Evolutionary conservation across 2,329 filamentous ascomycete genomes (phyloP).

Genomic region (Fulvia fulva): DNA sequence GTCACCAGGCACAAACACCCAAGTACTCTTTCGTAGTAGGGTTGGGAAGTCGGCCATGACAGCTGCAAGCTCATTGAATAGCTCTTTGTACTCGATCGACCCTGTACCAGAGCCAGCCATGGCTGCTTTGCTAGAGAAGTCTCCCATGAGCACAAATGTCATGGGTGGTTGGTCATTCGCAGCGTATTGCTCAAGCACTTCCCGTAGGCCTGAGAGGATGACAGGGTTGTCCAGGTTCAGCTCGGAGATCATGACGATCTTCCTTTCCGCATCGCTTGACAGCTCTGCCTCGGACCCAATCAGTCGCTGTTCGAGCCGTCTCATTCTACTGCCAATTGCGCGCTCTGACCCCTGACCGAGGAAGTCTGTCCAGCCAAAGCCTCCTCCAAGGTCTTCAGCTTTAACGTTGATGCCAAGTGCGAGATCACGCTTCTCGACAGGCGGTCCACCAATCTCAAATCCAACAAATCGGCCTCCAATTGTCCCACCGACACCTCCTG

Average conservation of each 20-base stretch:
- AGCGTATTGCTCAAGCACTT: constrained; percentile 72
- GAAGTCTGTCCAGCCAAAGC: constrained; percentile 97
- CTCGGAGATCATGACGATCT: constrained; percentile 76
- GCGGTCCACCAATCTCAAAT: constrained; percentile 86
- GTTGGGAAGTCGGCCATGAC: constrained; percentile 78
- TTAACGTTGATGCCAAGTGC: constrained; percentile 63
- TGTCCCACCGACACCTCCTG: constrained; percentile 78
- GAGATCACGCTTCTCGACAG: constrained; percentile 76
- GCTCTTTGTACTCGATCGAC: constrained; percentile 95
- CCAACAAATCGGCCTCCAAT: constrained; percentile 90
- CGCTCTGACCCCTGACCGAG: constrained; percentile 86
- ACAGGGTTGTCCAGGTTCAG: constrained; percentile 79
- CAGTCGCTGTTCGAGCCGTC: constrained; percentile 68
- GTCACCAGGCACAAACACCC: constrained; percentile 91
- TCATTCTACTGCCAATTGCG: constrained; percentile 77
- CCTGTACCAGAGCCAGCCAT: constrained; percentile 66
- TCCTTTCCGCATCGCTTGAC: constrained; percentile 34
- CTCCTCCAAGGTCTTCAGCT: constrained; percentile 62
- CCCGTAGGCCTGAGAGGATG: constrained; percentile 75
- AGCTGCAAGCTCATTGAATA: constrained; percentile 82
- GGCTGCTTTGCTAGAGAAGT: constrained; percentile 63
- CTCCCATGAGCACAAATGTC: constrained; percentile 78
- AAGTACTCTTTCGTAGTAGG: constrained; percentile 73
- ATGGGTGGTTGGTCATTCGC: constrained; percentile 61
- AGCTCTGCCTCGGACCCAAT: constrained; percentile 39